Evolutionary conservation across 768 basidiomycete genomes (phyloP), one percentile per base, ranked within the genome.

Genomic region (Kwoniella mangroviensis): DNA sequence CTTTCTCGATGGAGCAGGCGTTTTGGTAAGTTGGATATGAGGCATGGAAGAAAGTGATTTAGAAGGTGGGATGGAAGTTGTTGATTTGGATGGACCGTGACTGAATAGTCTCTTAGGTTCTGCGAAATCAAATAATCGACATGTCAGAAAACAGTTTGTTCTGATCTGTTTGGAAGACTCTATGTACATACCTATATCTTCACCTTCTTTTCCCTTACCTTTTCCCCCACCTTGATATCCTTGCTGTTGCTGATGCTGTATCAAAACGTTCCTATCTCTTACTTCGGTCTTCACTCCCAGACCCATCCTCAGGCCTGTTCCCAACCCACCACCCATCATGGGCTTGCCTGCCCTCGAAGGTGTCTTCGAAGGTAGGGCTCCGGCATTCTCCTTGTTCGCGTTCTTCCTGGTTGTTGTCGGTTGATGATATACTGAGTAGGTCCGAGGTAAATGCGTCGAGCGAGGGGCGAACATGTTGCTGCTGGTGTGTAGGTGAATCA

Each of bases 171-270:
- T n/a, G n/a, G n/a, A n/a, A n/a, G n/a, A n/a, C n/a, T n/a, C n/a
- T n/a, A n/a, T n/a, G n/a, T n/a, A 78, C 76, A 63, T n/a, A 80
- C 79, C 79, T 41, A 80, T 76, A 42, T 76, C 75, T n/a, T 67
- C 75, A n/a, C 62, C 70, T 26, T 76, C 77, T 56, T 72, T 74
- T 0, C 75, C 77, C 56, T 77, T 15, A 57, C 74, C 17, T 62
- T 67, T 11, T 28, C 69, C 68, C 55, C 22, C 62, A 19, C 63
- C 53, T 51, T 60, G 34, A 49, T 13, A 4, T 1, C 63, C 53
- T 51, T 60, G 34, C 11, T 13, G 12, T 1, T 49, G 10, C 26
- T 53, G 43, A 2, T 61, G 52, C n/a, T 43, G 13, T 26, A 56
- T 28, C 41, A 58, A 72, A 19, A 75, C 67, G 57, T 78, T 78